Base-by-base conservation (phyloP, 2,329 filamentous ascomycete genomes). In the Claviceps arundinis region DNA sequence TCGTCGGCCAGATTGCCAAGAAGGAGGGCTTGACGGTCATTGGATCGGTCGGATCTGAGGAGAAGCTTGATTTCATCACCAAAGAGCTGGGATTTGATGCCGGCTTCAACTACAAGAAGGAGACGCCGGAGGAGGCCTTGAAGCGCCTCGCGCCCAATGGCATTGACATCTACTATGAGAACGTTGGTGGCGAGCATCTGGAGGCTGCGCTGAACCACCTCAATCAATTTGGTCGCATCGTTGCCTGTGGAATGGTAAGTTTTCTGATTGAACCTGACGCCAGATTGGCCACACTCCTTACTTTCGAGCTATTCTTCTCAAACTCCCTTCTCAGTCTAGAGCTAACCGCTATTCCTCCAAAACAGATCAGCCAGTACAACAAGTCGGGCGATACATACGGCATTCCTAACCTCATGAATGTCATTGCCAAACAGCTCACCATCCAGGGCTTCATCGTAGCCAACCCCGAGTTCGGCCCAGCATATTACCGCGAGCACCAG, bases 101-200 rank as follows among this genome's bases (percentile, higher is more conserved):
- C 16, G 88, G 82, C 8, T 93, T 91, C 72, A 93, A 94, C 74
- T 94, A 94, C 76, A 91, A 93, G 77, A 89, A 80, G 58, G 87
- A 93, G 71, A 78, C 76, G 58, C 77, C 87, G 0, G 63, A 68
- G 1, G 82, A 84, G 11, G 87, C 86, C 0, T 73, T 94, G 52
- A 68, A 73, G 57, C 76, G 85, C 53, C 74, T 93, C 17, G 85
- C 85, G 0, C 87, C 87, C 0, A 68, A 89, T 13, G 88, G 87
- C 4, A 77, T 94, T 56, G 87, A 94, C 62, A 88, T 77, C 19
- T 76, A 76, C 64, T 78, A 69, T 53, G 75, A 78, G 56, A 78
- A 77, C 52, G 75, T 78, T 4, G 75, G 74, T 11, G 74, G 73
- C 5, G 73, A 75, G 37, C 73, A 76, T 48, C 65, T 78, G 34